Percentiles rank a stretch among this genome's conserved stretches.
These are phyloP conservation scores for Pichia eremophila DNA, from an alignment of 805 yeast genomes.

Conservation along the genomic window DNA sequence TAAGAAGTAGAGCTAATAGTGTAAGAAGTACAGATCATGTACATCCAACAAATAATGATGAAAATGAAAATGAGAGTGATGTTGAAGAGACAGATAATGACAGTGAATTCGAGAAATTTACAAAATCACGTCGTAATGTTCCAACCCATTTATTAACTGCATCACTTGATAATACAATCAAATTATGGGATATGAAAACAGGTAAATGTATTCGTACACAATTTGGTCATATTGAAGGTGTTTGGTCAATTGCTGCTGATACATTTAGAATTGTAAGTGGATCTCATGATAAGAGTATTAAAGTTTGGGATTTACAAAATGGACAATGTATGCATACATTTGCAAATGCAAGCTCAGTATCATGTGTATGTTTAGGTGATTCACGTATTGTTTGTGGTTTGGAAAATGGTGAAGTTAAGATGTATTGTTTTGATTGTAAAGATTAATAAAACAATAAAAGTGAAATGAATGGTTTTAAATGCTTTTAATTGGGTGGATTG, in stretches of 20 bases:
- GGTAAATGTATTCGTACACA: slow-evolving; percentile 89
- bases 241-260: slow-evolving; percentile 95
- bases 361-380: slow-evolving; percentile 80
- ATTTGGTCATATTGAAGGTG: slow-evolving; percentile 97
- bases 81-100: slow-evolving; percentile 16
- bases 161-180: slow-evolving; percentile 86
- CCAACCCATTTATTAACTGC: slow-evolving; percentile 85
- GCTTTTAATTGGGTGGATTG: too few species aligned
- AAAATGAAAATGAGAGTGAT: slow-evolving; percentile 8
- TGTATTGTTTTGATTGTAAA: slow-evolving; percentile 60
- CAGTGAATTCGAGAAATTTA: slow-evolving; percentile 9
- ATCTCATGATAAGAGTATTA: slow-evolving; percentile 82
- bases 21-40: neutral
- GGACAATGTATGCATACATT: slow-evolving; percentile 94
- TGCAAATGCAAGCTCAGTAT: slow-evolving; percentile 53
- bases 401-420: slow-evolving; percentile 78
- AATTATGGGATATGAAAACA: slow-evolving; percentile 80
- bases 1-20: neutral
- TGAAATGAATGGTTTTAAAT: too few species aligned
- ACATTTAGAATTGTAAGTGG: slow-evolving; percentile 91
- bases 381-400: slow-evolving; percentile 85
- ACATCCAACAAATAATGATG: slow-evolving; percentile 1
- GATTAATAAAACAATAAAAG: neutral
- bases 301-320: slow-evolving; percentile 92
- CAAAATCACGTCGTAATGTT: slow-evolving; percentile 27